phyloP scores from a whole-genome alignment of 306 rosid genomes.

The Ormosia emarginata region DNA sequence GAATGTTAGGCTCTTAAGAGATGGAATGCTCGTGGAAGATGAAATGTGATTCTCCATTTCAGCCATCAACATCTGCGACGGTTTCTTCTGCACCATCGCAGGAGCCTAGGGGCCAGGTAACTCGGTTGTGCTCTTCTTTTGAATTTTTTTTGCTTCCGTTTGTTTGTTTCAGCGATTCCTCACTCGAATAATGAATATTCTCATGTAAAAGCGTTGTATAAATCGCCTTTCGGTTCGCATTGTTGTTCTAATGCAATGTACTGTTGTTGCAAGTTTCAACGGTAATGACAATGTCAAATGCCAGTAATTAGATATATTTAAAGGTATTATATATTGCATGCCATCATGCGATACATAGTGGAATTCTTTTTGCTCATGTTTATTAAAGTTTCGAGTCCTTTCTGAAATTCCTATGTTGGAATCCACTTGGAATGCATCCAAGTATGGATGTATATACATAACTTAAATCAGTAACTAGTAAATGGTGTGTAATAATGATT shows the following conservation, averaged over 20 bases:
- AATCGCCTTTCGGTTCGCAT: not conserved
- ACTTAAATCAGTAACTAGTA: not conserved
- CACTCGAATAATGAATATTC: not conserved
- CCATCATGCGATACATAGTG: not conserved
- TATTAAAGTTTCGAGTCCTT: not conserved
- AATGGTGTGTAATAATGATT: not conserved
- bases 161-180: not conserved
- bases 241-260: not conserved
- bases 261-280: not conserved
- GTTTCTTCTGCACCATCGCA: not conserved
- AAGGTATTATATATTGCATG: not conserved
- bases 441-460: not conserved
- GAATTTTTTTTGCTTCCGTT: not conserved
- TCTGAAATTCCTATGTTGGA: not conserved
- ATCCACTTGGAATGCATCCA: not conserved
- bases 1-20: not conserved
- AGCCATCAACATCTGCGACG: not conserved
- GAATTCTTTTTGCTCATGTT: not conserved
- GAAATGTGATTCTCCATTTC: constrained; percentile 26
- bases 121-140: not conserved
- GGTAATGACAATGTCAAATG: not conserved
- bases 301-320: not conserved
- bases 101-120: constrained; percentile 17
- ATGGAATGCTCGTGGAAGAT: constrained; percentile 15
- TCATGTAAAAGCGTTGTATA: not conserved